phyloP scores from a whole-genome alignment of 164 flowering plant species.

The Macadamia tetraphylla region DNA sequence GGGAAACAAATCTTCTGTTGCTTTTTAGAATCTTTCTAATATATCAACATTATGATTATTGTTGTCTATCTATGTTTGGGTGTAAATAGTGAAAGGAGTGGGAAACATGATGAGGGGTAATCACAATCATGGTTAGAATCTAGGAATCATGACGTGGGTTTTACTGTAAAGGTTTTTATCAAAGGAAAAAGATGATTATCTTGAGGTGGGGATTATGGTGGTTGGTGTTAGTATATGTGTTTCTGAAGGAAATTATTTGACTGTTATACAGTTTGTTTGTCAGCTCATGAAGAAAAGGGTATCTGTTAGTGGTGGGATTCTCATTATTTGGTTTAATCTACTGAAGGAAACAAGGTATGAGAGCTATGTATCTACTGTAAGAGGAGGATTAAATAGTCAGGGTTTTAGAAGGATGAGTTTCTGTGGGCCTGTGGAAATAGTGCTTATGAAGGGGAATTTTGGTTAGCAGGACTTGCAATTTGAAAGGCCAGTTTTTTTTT shows the following conservation, averaged over 20 bases:
- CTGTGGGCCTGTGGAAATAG: conserved; percentile 8
- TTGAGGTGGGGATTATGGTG: neutral
- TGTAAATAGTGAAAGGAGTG: too few species aligned
- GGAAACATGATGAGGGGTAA: too few species aligned
- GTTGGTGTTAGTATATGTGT: neutral
- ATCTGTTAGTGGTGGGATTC: neutral
- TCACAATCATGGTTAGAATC: neutral
- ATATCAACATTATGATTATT: too few species aligned
- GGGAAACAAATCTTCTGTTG: too few species aligned
- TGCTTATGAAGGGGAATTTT: neutral
- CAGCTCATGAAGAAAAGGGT: neutral
- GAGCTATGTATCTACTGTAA: too few species aligned
- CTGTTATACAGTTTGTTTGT: conserved; percentile 5
- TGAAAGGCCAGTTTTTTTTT: conserved; percentile 6
- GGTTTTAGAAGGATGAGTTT: neutral
- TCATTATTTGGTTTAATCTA: neutral
- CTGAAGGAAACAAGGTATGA: neutral
- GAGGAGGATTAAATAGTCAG: neutral
- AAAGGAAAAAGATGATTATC: neutral
- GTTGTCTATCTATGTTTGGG: too few species aligned
- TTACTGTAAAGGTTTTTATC: neutral
- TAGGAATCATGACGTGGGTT: neutral
- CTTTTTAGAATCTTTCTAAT: too few species aligned
- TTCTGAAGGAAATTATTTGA: neutral
- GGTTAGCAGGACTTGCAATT: conserved; percentile 2